Base-by-base conservation (phyloP, 768 basidiomycete genomes). In the Rossbeevera mucosa region DNA sequence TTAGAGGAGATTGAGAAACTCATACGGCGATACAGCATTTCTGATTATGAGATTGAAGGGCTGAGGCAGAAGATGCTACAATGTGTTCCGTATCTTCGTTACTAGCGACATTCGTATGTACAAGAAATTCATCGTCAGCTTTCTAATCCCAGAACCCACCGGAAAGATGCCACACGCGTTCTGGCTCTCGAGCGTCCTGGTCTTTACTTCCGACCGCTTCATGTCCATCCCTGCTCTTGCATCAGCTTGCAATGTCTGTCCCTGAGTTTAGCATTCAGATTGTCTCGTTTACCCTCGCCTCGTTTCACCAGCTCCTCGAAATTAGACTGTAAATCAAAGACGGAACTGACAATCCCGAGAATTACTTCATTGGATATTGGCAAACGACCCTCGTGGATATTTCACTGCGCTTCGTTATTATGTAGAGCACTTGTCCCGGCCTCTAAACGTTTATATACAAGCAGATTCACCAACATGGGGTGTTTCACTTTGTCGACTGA, bases 191-290 rank as follows among this genome's bases (percentile, higher is more conserved):
- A 72, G 72, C 42, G 74, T 72, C 70, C 88, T 90, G 50, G 71
- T 76, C 64, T 76, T 80, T 41, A 84, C 65, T 57, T 94, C 90
- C 1, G 73, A 73, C 53, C 83, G 75, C 63, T 91, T 88, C 55
- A 95, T 62, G 36, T 86, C 82, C 48, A 97, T 66, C 59, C 81
- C 86, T 2, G 94, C 91, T 41, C 95, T 75, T 1, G 81, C 74
- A 49, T 94, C 88, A 0, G 90, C 86, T 64, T 97, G 93, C 42
- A 81, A 61, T 59, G 82, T 91, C 59, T 96, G 69, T 2, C 75
- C 71, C 81, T 76, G 38, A 94, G 75, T 55, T 96, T 94, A 0
- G 68, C 58, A 50, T 85, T 89, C 54, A 95, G 71, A 18, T 67
- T 65, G 16, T 94, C 91, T 47, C 87, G 75, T 44, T 75, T 76